Evolutionary conservation across 805 yeast genomes (phyloP), one percentile per base, ranked within the genome.

Genomic region (Wickerhamomyces sydowiorum): DNA sequence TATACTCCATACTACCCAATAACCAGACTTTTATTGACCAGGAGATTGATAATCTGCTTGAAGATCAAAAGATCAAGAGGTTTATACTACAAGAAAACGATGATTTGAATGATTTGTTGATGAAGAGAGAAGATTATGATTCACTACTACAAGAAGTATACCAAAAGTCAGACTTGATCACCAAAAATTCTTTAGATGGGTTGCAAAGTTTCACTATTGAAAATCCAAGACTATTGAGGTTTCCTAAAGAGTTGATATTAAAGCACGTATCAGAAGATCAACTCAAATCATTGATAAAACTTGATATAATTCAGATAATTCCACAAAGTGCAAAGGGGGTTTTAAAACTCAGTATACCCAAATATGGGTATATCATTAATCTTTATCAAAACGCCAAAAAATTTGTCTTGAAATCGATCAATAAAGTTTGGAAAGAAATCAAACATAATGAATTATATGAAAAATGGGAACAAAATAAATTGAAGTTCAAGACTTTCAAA

Each of bases 21-120:
- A 60, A 66, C 33, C 76, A 78, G 46, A 75, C 82, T 0, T 67
- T 64, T 53, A 76, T 77, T 2, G 84, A 78, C 49, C 63, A 64
- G 30, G 61, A 60, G 36, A 53, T 76, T 1, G 73, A 70, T 41
- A 44, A 60, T 13, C 48, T 67, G 30, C 60, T 66, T 1, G 54
- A 67, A 31, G 48, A 57, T 17, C 74, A 76, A 0, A 39, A 46
- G 4, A 33, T 78, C 21, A 61, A 67, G 36, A 62, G 62, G 35
- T 44, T 33, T 10, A 21, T 12, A 44, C 68, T 66, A 37, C 60
- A 72, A 32, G 69, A 69, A 14, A 60, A 69, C 17, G 69, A 69
- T 42, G 72, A 75, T 1, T 61, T 70, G 30, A 73, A 74, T 2
- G 69, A 69, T 13, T 62, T 75, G 18, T 50, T 70, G 3, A 51